Evolutionary conservation across 371 early-diverging fungal genomes (phyloP).

Genomic region (Mortierella sp.): DNA sequence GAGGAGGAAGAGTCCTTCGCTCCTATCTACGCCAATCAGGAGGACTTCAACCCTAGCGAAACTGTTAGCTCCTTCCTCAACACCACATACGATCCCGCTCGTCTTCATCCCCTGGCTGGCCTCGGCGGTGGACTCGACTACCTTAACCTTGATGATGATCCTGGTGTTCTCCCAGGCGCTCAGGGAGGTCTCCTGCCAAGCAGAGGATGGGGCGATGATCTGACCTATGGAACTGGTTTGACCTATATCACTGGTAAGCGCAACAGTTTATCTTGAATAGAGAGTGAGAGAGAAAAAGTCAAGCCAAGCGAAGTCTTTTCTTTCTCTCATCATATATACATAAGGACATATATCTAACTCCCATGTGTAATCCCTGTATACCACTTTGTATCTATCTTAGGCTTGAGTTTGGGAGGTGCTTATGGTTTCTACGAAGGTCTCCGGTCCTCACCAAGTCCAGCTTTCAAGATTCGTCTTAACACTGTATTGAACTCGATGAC

Average conservation of each 20-base stretch:
- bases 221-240: conserved; percentile 90
- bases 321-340: neutral
- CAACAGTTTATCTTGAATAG: neutral
- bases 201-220: conserved; percentile 86
- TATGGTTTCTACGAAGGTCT: conserved; percentile 87
- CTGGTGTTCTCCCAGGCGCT: conserved; percentile 34
- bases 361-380: too few relatives aligned
- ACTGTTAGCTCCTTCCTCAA: conserved; percentile 70
- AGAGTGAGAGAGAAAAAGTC: neutral
- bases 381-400: conserved; percentile 23
- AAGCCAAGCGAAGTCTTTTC: neutral
- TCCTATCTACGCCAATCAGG: conserved; percentile 51
- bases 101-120: conserved; percentile 69
- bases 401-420: conserved; percentile 82
- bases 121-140: conserved; percentile 70
- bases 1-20: conserved; percentile 56
- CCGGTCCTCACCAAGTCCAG: conserved; percentile 69
- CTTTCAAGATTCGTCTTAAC: conserved; percentile 84
- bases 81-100: conserved; percentile 63
- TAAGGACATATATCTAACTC: neutral
- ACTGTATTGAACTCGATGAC: conserved; percentile 88
- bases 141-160: conserved; percentile 67
- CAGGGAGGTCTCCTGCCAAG: conserved; percentile 76
- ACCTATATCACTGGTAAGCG: conserved; percentile 79
- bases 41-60: conserved; percentile 62